These are phyloP conservation scores for Penicillium sclerotiorum DNA, from an alignment of 2,329 filamentous ascomycete genomes.

Conservation along the genomic window DNA sequence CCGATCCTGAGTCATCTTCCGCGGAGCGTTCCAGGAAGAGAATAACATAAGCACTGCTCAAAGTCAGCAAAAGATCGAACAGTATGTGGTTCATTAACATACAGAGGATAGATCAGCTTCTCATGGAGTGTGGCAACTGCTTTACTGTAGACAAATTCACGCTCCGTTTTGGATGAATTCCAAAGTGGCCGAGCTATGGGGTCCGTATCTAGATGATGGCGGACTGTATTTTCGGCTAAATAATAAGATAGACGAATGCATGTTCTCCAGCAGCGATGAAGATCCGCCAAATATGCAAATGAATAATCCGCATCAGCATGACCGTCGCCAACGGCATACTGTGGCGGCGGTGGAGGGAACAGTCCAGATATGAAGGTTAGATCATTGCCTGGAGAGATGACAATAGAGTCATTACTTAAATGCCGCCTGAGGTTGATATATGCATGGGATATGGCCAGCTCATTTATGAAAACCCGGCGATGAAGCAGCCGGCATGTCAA, in stretches of 20 bases:
- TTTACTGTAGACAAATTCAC: constrained; percentile 28
- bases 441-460: constrained; percentile 24
- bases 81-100: not conserved
- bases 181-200: constrained; percentile 16
- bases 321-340: constrained; percentile 19
- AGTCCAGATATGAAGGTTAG: constrained; percentile 29
- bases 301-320: constrained; percentile 29
- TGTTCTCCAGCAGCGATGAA: constrained; percentile 29
- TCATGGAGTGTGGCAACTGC: constrained; percentile 24
- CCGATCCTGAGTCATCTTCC: not conserved
- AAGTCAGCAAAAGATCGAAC: not conserved
- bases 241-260: constrained; percentile 31
- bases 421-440: constrained; percentile 23
- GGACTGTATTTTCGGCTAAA: constrained; percentile 26
- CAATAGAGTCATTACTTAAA: not conserved
- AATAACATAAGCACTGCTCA: constrained; percentile 25
- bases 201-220: constrained; percentile 26
- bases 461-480: constrained; percentile 20
- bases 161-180: constrained; percentile 29
- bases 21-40: constrained; percentile 30
- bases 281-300: constrained; percentile 28
- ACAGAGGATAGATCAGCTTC: constrained; percentile 27
- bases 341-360: constrained; percentile 31
- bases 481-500: constrained; percentile 25
- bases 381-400: constrained; percentile 28